phyloP scores from a whole-genome alignment of 768 basidiomycete genomes.

The Steccherinum ochraceum region DNA sequence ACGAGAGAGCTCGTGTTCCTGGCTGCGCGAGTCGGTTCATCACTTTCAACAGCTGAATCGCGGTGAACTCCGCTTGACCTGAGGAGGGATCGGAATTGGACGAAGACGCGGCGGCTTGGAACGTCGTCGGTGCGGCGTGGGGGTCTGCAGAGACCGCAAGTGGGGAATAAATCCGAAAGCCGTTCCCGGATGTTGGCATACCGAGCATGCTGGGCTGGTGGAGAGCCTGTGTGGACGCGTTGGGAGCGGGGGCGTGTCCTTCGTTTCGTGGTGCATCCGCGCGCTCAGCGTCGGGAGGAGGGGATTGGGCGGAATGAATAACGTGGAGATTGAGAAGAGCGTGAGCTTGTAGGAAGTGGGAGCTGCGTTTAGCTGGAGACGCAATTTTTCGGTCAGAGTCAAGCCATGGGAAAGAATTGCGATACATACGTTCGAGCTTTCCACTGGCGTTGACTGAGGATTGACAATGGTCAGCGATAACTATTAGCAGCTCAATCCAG shows the following conservation, averaged over 20 bases:
- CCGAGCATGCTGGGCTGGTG: conserved; percentile 9
- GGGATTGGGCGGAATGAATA: conserved; percentile 71
- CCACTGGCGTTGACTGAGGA: conserved; percentile 68
- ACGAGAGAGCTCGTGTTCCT: conserved; percentile 59
- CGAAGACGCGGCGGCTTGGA: conserved; percentile 11
- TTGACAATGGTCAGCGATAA: conserved; percentile 6
- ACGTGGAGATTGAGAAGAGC: conserved; percentile 80
- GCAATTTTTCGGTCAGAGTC: neutral
- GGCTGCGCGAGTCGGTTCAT: conserved; percentile 72
- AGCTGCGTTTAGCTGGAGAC: conserved; percentile 61
- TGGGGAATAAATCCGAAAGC: conserved; percentile 33
- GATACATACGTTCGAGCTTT: conserved; percentile 54
- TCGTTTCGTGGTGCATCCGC: conserved; percentile 17
- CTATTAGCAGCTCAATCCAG: too few species aligned
- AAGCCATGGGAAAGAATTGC: neutral
- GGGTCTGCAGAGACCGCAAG: conserved; percentile 21
- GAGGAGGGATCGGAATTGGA: conserved; percentile 30
- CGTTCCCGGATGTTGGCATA: conserved; percentile 15
- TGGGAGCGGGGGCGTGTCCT: conserved; percentile 3
- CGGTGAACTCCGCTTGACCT: conserved; percentile 63
- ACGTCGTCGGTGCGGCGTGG: conserved; percentile 18
- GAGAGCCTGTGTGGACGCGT: conserved; percentile 14
- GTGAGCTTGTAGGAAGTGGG: conserved; percentile 83
- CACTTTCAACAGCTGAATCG: conserved; percentile 73
- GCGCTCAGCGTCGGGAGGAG: conserved; percentile 24